Evolutionary conservation across 495 filamentous ascomycete species (phyloP), one percentile per base, ranked within the genome.

Genomic region (Physcia stellaris): DNA sequence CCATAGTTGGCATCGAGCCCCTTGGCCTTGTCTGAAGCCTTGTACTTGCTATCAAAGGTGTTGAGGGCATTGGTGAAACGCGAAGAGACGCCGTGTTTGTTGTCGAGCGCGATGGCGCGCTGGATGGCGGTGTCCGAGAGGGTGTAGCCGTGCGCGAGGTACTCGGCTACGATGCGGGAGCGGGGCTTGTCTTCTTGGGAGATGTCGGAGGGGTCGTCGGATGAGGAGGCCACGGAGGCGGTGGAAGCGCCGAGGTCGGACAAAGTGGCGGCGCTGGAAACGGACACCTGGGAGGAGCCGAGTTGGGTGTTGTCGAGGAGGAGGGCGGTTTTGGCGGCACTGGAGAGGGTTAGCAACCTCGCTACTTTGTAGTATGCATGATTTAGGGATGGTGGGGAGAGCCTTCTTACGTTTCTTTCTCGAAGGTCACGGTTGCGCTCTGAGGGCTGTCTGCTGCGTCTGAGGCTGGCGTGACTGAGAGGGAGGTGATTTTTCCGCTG

Each of bases 241-340:
- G 63, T 61, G 34, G 58, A 53, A 34, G 64, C 68, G 37, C 81
- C 79, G 39, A 86, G 64, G 21, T 79, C 66, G 24, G 71, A 68
- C 47, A 84, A 64, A 49, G 70, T 72, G 22, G 74, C 64, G 16
- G 79, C 75, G 33, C 72, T 60, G 34, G 77, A 66, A 42, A 98
- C 90, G 30, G 75, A 65, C 40, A 98, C 86, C 38, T 85, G 70
- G 33, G 78, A 76, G 26, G 74, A 59, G 48, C 88, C 86, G 36
- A 98, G 78, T 61, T 86, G 78, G 48, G 92, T 96, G 59, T 93
- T 84, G 59, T 98, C 87, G 39, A 98, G 79, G 37, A 98, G 84
- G 20, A 94, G 81, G 13, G 90, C 90, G 18, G 90, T 98, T 61
- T 93, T 93, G 11, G 88, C 86, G 10, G 90, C 90, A 18, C 69